Evolutionary conservation across 179 eudicot genomes (phyloP), one percentile per base, ranked within the genome.

Genomic region (Patellifolia procumbens): DNA sequence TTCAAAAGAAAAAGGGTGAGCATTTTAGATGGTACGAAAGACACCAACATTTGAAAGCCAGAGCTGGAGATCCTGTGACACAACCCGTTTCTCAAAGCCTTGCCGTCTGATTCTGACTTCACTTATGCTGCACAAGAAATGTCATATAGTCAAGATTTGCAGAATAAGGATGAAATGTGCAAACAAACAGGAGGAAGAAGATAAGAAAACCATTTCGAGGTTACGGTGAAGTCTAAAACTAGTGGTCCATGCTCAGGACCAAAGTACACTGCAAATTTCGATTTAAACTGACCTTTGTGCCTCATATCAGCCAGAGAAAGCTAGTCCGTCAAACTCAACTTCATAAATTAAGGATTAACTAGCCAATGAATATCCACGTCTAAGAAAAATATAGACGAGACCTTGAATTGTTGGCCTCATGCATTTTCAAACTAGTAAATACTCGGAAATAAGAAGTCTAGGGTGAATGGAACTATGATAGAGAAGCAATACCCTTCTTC

Each of bases 21-120:
- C 7, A 48, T 31, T 1, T 28, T 28, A 8, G 9, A 46, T 68
- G 24, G 72, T 29, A 28, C 26, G 75, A 53, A 11, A 58, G 64
- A 48, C 70, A 85, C 97, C 74, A 63, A 93, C 99, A 84, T 95
- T 93, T 49, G 99, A 95, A 74, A 95, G 95, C 99, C 99, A 95
- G 60, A 95, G 89, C 81, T 95, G 97, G 85, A 95, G 85, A 86
- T 95, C 99, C 83, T 87, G 99, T 9, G 99, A 93, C 52, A 93
- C 99, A 58, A 91, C 99, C 72, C 99, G 92, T 78, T 90, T 95
- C 88, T 95, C 99, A 75, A 93, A 95, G 72, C 99, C 99, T 88
- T 95, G 97, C 53, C 97, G 87, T 59, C 84, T 89, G 85, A 95
- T 91, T 81, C 83, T 86, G 43, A 88, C 89, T 24, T 86, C 89